Base-by-base conservation (phyloP, 2,329 filamentous ascomycete species). In the Ascocoryne sarcoides region DNA sequence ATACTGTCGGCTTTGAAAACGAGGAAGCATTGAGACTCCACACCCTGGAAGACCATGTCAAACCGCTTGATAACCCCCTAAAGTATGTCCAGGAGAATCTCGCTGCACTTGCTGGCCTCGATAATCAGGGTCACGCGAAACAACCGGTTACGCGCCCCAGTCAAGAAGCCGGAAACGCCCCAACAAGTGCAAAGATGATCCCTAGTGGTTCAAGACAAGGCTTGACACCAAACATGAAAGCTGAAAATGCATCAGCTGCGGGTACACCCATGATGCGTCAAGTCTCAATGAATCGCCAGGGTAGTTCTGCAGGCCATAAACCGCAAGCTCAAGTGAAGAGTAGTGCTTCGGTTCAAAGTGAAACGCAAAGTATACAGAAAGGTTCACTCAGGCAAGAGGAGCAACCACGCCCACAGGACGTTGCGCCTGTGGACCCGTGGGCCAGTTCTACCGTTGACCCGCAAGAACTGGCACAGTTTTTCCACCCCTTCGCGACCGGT, bases 11-110 rank as follows among this genome's bases (percentile, higher is more conserved):
- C 0, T 80, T 79, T 49, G 52, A 66, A 2, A 74, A 61, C 5
- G 71, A 79, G 46, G 72, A 78, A 48, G 67, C 68, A 10, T 63
- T 70, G 36, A 66, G 69, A 39, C 54, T 60, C 9, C 77, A 82
- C 51, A 59, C 68, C 5, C 64, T 73, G n/a, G 71, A 79, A 42
- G 75, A 79, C 54, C 77, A 82, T 48, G 60, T 67, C 16, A 71
- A 69, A 53, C 76, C 76, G 4, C 60, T 64, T 31, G 64, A 74
- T 46, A 62, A 81, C 43, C 75, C 77, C 2, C 32, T 67, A 41
- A 71, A 70, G 47, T 82, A 70, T 52, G 60, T 65, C 12, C 52
- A 64, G 36, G 73, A 76, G 37, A 68, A 65, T 34, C 54, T 79
- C 23, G 48, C 63, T 10, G 60, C 63, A 0, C 55, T 79, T 2